phyloP scores from a whole-genome alignment of 2,329 filamentous ascomycete genomes.

The Beauveria sp. region DNA sequence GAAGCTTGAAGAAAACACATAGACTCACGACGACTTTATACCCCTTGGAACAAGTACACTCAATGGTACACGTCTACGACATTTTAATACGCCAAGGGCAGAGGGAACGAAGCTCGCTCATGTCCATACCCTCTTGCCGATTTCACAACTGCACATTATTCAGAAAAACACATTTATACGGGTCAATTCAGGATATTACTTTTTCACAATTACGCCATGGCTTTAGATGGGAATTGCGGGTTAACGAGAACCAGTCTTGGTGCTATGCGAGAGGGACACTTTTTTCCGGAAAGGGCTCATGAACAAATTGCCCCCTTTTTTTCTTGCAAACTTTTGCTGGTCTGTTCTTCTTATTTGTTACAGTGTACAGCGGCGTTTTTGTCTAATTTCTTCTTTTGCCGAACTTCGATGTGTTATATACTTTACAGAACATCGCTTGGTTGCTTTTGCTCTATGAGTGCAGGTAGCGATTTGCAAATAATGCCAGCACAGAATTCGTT shows the following conservation, averaged over 20 bases:
- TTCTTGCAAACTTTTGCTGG: slow-evolving; percentile 1
- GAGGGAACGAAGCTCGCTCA: slow-evolving; percentile 8
- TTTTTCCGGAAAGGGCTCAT: background rate
- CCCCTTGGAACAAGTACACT: slow-evolving; percentile 6
- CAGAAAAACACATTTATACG: slow-evolving; percentile 4
- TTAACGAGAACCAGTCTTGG: slow-evolving; percentile 9
- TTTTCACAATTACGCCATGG: slow-evolving; percentile 1
- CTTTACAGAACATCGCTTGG: background rate
- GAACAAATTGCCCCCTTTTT: background rate
- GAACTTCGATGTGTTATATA: slow-evolving; percentile 8
- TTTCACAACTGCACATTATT: slow-evolving; percentile 12
- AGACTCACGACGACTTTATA: slow-evolving; percentile 11
- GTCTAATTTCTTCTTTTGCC: background rate
- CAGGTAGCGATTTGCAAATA: background rate
- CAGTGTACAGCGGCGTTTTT: slow-evolving; percentile 9
- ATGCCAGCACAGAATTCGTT: background rate
- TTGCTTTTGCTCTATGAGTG: slow-evolving; percentile 1
- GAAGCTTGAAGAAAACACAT: slow-evolving; percentile 20
- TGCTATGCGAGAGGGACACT: background rate
- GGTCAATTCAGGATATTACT: slow-evolving; percentile 9
- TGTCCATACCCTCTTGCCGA: slow-evolving; percentile 10
- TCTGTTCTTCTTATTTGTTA: slow-evolving; percentile 2
- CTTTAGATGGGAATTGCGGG: slow-evolving; percentile 7
- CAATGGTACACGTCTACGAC: slow-evolving; percentile 15
- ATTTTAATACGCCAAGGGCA: slow-evolving; percentile 15